phyloP scores from a whole-genome alignment of 192 early-diverging fungal genomes.

The Lobosporangium transversale region DNA sequence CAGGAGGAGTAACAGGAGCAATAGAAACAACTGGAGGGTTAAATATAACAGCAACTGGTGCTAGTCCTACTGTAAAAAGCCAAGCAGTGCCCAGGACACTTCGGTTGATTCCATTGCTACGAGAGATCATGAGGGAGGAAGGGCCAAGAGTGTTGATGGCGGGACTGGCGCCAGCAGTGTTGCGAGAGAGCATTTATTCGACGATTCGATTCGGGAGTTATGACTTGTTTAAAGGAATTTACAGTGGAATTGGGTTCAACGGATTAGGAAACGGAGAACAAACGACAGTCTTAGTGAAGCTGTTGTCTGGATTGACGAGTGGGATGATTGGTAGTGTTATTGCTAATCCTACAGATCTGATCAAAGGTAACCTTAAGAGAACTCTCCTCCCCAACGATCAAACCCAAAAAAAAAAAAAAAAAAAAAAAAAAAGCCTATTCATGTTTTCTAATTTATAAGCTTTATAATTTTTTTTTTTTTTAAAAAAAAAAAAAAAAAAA shows the following conservation, averaged over 20 bases:
- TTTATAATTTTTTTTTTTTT: background rate
- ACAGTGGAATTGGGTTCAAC: conserved; percentile 22
- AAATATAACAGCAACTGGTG: background rate
- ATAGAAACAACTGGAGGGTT: background rate
- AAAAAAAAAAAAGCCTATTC: background rate
- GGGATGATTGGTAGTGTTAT: conserved; percentile 51
- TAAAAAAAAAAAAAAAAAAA: conserved; percentile 4
- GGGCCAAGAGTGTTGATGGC: conserved; percentile 42
- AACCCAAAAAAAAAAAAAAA: conserved; percentile 5
- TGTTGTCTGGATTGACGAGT: conserved; percentile 46
- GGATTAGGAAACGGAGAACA: conserved; percentile 30
- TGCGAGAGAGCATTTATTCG: conserved; percentile 52
- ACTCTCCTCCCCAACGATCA: background rate
- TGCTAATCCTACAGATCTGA: conserved; percentile 55
- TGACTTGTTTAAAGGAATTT: conserved; percentile 47
- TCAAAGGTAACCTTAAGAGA: too few relatives aligned
- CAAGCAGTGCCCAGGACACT: conserved; percentile 14
- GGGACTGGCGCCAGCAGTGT: conserved; percentile 40
- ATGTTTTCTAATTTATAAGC: background rate
- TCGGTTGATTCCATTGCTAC: conserved; percentile 26
- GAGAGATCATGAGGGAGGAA: conserved; percentile 36
- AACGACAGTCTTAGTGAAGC: conserved; percentile 28
- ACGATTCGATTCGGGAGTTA: conserved; percentile 53
- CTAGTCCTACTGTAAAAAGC: too few relatives aligned
- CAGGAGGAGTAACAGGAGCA: background rate